Percentiles rank a stretch among this genome's conserved stretches.
These are phyloP conservation scores for Yarrowia deformans DNA, from an alignment of 805 yeast species.

Conservation along the genomic window DNA sequence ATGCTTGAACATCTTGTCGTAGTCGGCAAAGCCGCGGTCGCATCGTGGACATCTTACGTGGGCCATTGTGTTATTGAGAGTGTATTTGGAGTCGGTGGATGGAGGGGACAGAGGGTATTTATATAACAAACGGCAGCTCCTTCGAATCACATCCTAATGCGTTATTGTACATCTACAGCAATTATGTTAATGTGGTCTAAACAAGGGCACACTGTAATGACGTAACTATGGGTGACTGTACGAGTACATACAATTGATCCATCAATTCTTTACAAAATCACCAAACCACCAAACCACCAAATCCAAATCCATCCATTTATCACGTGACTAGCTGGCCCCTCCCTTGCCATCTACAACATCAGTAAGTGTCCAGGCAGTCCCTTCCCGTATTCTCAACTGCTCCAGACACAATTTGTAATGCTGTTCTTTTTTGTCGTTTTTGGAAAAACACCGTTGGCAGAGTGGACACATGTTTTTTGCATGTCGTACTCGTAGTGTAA, in stretches of 20 bases:
- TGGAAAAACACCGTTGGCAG: neutral
- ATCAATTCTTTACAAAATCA: too few relatives aligned
- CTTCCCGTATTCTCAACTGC: neutral
- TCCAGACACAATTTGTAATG: neutral
- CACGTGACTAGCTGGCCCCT: neutral
- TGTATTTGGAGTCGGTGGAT: neutral
- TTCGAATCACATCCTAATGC: too few relatives aligned
- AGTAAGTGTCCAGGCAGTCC: neutral
- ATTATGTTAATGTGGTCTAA: too few relatives aligned
- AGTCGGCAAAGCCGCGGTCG: neutral
- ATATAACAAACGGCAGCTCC: neutral
- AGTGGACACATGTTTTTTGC: neutral
- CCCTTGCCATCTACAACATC: too few relatives aligned
- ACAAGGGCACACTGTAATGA: too few relatives aligned
- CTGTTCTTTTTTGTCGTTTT: neutral
- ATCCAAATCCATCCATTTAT: neutral
- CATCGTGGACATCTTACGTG: conserved; percentile 4
- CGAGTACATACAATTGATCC: too few relatives aligned
- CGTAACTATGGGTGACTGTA: too few relatives aligned
- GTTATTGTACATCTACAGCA: too few relatives aligned
- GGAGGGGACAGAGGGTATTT: neutral
- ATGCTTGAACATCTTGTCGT: conserved; percentile 6
- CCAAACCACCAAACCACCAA: too few relatives aligned
- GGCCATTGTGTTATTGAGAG: neutral
- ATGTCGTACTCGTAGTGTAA: too few relatives aligned